Evolutionary conservation across 108 stramenopile genomes (phyloP).

Genomic region (Pseudonitzschia delicatissima): DNA sequence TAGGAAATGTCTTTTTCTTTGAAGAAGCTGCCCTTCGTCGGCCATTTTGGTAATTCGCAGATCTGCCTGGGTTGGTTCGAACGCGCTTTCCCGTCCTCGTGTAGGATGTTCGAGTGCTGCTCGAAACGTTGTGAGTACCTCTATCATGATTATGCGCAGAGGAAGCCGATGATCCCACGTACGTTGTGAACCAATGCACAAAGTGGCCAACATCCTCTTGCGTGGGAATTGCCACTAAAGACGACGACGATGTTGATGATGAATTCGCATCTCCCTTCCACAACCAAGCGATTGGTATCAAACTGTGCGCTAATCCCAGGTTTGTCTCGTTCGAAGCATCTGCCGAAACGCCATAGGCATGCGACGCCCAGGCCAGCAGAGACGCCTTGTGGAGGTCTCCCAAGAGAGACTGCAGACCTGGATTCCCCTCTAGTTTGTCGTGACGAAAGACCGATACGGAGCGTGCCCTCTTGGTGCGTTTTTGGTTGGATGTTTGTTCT

Average conservation of each 20-base stretch:
- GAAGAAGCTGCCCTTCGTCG: background rate
- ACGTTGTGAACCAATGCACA: conserved; percentile 17
- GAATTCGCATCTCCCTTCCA: background rate
- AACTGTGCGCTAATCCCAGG: conserved; percentile 50
- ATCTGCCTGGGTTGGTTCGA: background rate
- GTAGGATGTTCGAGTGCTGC: too few species aligned
- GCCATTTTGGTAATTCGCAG: background rate
- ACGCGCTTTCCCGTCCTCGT: too few species aligned
- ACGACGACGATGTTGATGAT: background rate
- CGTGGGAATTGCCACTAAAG: conserved; percentile 7
- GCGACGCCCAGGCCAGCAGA: conserved; percentile 39
- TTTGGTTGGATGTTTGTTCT: background rate
- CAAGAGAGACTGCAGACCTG: conserved; percentile 39
- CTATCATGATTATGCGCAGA: too few species aligned
- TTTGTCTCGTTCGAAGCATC: conserved; percentile 21
- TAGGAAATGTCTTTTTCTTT: too few species aligned
- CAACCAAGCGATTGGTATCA: conserved; percentile 44
- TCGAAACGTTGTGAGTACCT: too few species aligned
- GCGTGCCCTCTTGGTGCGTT: conserved; percentile 29
- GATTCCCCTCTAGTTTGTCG: conserved; percentile 29
- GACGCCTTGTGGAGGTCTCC: conserved; percentile 45
- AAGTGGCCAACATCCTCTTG: conserved; percentile 22
- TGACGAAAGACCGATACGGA: conserved; percentile 32
- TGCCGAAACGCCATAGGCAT: conserved; percentile 31
- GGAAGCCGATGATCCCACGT: too few species aligned